Base-by-base conservation (phyloP, 1,284 basidiomycete species). In the Erythrobasidium hasegawianum region DNA sequence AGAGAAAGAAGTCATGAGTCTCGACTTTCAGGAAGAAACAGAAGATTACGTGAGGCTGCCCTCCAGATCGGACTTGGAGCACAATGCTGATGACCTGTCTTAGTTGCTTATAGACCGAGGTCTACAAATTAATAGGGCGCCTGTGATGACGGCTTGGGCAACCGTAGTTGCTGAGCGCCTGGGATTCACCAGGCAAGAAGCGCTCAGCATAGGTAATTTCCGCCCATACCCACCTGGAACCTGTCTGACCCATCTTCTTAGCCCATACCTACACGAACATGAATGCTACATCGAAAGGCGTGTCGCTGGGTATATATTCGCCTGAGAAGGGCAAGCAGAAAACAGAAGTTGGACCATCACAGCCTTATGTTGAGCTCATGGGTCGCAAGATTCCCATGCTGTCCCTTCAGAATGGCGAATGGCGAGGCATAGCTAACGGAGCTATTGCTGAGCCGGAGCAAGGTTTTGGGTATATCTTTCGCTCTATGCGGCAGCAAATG, bases 141-240 rank as follows among this genome's bases (percentile, higher is more conserved):
- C 95, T 0, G 82, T 97, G 60, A 90, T 97, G 89, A 91, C 87
- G 55, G 90, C 88, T 0, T 97, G 94, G 94, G 85, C 90, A 0
- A 88, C 84, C 62, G 79, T 91, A 40, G 87, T 97, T 16, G 87
- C 90, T 7, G 89, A 94, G 72, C 81, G 85, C 26, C 81, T 95
- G 67, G 90, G 90, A 1, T 97, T 97, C 76, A 82, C 85, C 59
- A 81, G 87, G 57, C 84, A 89, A 71, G 95, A 97, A 78, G 89
- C 95, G 0, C 80, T 97, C 40, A 92, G 88, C 72, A 88, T 95
- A 64, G 89, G 90, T 87, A 72, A n/a, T n/a, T n/a, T n/a, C n/a
- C n/a, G n/a, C n/a, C n/a, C n/a, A n/a, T n/a, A n/a, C n/a, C n/a
- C n/a, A n/a, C n/a, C n/a, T 33, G 13, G 53, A 11, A 1, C 10